Base-by-base conservation (phyloP, 176 grass and related monocot species). In the Thalia dealbata region DNA sequence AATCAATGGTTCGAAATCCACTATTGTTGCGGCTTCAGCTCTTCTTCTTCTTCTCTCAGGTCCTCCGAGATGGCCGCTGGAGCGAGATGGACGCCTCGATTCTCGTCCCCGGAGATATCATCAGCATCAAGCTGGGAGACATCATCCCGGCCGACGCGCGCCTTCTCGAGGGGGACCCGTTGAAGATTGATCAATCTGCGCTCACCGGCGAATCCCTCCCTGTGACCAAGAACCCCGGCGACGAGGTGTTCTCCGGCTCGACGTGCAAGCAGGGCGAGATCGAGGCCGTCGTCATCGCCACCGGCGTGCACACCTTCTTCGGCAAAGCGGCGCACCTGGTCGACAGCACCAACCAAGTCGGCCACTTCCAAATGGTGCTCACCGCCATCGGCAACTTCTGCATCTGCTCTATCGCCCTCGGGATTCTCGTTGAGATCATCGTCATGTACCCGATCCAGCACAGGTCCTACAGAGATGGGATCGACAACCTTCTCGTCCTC, bases 41-140 rank as follows among this genome's bases (percentile, higher is more conserved):
- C 21, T 7, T 58, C 0, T n/a, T 58, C 14, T 58, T 58, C 54
- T n/a, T 58, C 16, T 61, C n/a, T 61, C 56, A 64, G 62, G 62
- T 64, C 8, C 27, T 64, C 14, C 62, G 62, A 64, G 62, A 64
- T 18, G 62, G 26, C 10, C 62, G 13, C 11, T 64, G 62, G 62
- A 30, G 84, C 27, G 92, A 96, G 82, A 82, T 84, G 75, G 92
- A 96, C 21, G 92, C 92, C 19, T 54, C 92, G 0, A 96, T 96
- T 64, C 77, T 92, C 0, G 92, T 96, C 0, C 92, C 89, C 14
- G 92, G 92, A 0, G 92, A 96, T 69, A 96, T 96, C 80, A 92
- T 96, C 84, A 96, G 89, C 76, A 81, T 96, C 89, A 96, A 96
- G 86, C 89, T 96, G 29, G 92, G 92, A 3, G 92, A 96, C 82